A percentile compares a stretch with the other conserved stretches of the same genome.
Conservation (phyloP, 371 early-diverging fungal genomes). For the Actinomucor elegans region DNA sequence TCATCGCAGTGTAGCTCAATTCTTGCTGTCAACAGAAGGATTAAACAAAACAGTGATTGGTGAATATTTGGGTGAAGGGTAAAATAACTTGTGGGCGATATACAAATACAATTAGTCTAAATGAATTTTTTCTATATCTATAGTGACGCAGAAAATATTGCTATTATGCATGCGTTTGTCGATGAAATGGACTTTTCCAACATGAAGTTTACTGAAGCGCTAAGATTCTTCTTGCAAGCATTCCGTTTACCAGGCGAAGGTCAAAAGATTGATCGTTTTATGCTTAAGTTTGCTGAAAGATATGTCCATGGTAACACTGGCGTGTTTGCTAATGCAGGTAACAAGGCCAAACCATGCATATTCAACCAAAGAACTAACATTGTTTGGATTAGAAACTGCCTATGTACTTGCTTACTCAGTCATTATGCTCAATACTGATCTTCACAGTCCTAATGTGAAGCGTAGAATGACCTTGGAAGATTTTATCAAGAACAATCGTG, state of each 20-base stretch:
- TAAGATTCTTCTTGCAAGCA: slow-evolving; percentile 87
- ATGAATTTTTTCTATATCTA: not conserved
- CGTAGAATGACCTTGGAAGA: slow-evolving; percentile 90
- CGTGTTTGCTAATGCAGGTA: slow-evolving; percentile 72
- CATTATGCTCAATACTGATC: slow-evolving; percentile 96
- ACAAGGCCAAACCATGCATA: too few species aligned
- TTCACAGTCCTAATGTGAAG: slow-evolving; percentile 90
- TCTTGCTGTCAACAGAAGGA: slow-evolving; percentile 75
- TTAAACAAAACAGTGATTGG: slow-evolving; percentile 88
- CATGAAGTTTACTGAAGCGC: slow-evolving; percentile 79
- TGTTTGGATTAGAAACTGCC: slow-evolving; percentile 88
- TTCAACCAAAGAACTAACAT: too few species aligned
- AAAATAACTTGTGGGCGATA: slow-evolving; percentile 1
- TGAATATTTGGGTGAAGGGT: slow-evolving; percentile 93
- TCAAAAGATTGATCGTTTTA: slow-evolving; percentile 98
- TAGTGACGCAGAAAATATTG: slow-evolving; percentile 79
- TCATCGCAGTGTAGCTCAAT: slow-evolving; percentile 68
- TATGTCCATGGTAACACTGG: slow-evolving; percentile 81
- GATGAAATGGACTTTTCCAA: slow-evolving; percentile 84
- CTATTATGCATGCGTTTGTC: slow-evolving; percentile 95
- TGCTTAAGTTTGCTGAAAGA: slow-evolving; percentile 95
- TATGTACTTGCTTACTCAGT: slow-evolving; percentile 94
- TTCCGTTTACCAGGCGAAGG: slow-evolving; percentile 97
- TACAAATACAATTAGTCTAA: not conserved
- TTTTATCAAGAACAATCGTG: slow-evolving; percentile 94